Evolutionary conservation across 1,139 yeast genomes (phyloP), one percentile per base, ranked within the genome.

Genomic region (Geotrichum fermentans): DNA sequence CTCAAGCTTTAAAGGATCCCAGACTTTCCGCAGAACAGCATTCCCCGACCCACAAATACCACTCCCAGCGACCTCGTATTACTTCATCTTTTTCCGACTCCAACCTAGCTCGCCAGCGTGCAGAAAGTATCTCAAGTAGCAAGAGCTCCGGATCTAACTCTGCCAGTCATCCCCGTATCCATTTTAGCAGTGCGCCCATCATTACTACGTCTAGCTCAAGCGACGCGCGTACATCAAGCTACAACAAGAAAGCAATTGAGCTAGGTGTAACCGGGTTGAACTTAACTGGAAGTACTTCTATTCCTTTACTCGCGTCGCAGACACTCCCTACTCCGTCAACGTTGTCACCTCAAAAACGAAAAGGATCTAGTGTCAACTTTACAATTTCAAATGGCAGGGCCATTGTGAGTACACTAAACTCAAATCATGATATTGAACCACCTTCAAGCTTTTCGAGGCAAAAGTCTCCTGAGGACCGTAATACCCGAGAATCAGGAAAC

Each of bases 381-480:
- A 33, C 49, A 7, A 45, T 45, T 14, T 29, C 45, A 10, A 45
- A 45, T 20, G 49, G 49, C 10, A 18, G 49, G n/a, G 49, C 49
- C 14, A 24, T 45, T 2, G 44, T 45, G 13, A 40, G 40, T 16
- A 41, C 44, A 22, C 29, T 20, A 13, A 28, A 32, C 18, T 17
- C 38, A 5, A 34, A 34, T n/a, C n/a, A n/a, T n/a, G n/a, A n/a
- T n/a, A n/a, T n/a, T n/a, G 28, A 6, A 24, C 8, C 28, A 24
- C 6, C 28, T 10, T 6, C 10, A 6, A 24, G 28, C 6, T 24
- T 24, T 10, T 24, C 28, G 8, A 24, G 28, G 8, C 8, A 24
- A 10, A 6, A 10, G 8, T 6, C 6, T 24, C 10, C 28, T 6
- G 6, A 24, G 8, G 6, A 24, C 28, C 10, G 10, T 10, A 6